Percentiles rank a stretch among this genome's conserved stretches.
These are phyloP conservation scores for Phytophthora pluvialis DNA, from an alignment of 352 stramenopile species.

Conservation along the genomic window DNA sequence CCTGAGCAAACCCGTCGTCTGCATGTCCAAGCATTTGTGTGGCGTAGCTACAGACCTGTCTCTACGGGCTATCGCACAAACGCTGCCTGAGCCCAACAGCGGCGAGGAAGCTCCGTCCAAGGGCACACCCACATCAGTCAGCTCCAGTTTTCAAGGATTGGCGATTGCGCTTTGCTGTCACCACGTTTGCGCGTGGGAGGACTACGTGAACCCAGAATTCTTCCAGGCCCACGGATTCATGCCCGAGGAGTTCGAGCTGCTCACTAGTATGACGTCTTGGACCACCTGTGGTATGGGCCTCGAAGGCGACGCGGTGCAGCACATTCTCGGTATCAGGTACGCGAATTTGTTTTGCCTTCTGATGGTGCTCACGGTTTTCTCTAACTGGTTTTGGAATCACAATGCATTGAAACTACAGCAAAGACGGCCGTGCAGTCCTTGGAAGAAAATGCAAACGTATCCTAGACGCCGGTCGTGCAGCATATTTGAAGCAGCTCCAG, in stretches of 20 bases:
- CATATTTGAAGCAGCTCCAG: conserved; percentile 54
- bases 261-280: conserved; percentile 81
- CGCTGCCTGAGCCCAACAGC: conserved; percentile 33
- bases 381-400: conserved; percentile 4
- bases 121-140: conserved; percentile 22
- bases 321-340: conserved; percentile 73
- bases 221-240: conserved; percentile 63
- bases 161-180: conserved; percentile 84
- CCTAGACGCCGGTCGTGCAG: conserved; percentile 70
- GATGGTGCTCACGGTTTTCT: background rate
- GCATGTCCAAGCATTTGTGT: conserved; percentile 89
- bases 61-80: conserved; percentile 68
- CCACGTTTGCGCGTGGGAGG: conserved; percentile 73
- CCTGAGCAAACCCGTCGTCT: conserved; percentile 55
- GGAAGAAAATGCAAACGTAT: conserved; percentile 83
- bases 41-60: conserved; percentile 85
- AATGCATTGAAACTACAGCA: conserved; percentile 39
- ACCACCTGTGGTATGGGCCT: conserved; percentile 78
- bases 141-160: conserved; percentile 56
- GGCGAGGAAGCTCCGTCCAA: conserved; percentile 5
- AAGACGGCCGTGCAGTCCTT: conserved; percentile 64
- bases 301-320: conserved; percentile 66
- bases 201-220: conserved; percentile 77
- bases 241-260: conserved; percentile 60
- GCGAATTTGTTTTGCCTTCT: too few species aligned